Evolutionary conservation across 2,329 filamentous ascomycete genomes (phyloP), one percentile per base, ranked within the genome.

Genomic region (Neofusicoccum umdonicola): DNA sequence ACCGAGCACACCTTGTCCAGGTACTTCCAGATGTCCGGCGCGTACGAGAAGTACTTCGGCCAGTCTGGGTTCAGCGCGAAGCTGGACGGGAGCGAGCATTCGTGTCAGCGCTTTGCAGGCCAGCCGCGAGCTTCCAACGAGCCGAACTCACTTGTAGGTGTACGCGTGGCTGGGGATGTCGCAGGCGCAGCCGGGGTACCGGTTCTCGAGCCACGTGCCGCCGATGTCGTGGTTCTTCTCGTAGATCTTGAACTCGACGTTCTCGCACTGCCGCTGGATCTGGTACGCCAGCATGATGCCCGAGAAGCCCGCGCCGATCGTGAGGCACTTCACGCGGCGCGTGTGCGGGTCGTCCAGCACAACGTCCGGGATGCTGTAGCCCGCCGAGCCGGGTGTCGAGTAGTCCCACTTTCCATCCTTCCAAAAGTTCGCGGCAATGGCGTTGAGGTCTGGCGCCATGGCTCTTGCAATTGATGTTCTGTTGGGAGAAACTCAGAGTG

Each of bases 11-110:
- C 80, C 67, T 81, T 81, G 63, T 80, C 71, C 0, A 84, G 75
- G 66, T 84, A 84, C 50, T 77, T 75, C 71, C 78, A 79, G 63
- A 83, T 83, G 60, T 83, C 81, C 1, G 76, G 74, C 1, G 78
- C 76, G 67, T 80, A 78, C 8, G 78, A 80, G 69, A 80, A 82
- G 74, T 80, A 81, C 5, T 77, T 74, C 3, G 80, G 77, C 81
- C 80, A 83, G 67, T 83, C 80, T 1, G 80, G 79, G 57, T 81
- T 79, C 39, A 78, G 72, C 1, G 78, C 80, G 66, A 80, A 82
- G 62, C 76, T 56, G 17, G 27, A 7, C 27, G 27, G 27, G 27
- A 31, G 27, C 27, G 27, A 22, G 27, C 27, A 31, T 31, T 19
- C 4, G 8, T 9, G 19, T 35, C 57, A 61, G 56, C 12, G 50